phyloP scores from a whole-genome alignment of 805 yeast genomes.

The Sugiyamaella floridensis region DNA sequence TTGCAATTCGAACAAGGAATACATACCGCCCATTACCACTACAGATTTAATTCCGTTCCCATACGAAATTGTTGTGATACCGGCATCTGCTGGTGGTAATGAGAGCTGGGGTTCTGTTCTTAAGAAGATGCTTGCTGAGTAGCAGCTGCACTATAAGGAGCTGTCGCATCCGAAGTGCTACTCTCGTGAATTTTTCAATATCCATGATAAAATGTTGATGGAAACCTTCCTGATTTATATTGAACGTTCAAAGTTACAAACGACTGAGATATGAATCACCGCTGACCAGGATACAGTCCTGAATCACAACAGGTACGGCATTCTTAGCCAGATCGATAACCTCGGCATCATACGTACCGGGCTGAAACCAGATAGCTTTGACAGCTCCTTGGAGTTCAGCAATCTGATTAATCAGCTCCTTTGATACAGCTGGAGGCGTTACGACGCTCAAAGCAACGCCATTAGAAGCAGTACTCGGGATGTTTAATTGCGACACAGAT shows the following conservation, averaged over 20 bases:
- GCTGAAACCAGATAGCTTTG: constrained; percentile 74
- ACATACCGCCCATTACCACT: constrained; percentile 68
- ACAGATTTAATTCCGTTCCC: constrained; percentile 63
- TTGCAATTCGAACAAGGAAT: constrained; percentile 53
- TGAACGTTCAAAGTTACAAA: constrained; percentile 2
- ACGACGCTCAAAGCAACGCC: constrained; percentile 50
- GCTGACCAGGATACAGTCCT: constrained; percentile 61
- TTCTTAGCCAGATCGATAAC: constrained; percentile 30
- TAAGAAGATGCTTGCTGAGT: constrained; percentile 26
- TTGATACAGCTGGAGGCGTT: constrained; percentile 65
- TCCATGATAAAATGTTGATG: too few relatives aligned
- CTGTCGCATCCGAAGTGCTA: too few relatives aligned
- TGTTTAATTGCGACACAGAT: constrained; percentile 21
- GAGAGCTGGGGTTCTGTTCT: constrained; percentile 33
- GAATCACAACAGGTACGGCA: constrained; percentile 33
- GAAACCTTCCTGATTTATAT: too few relatives aligned
- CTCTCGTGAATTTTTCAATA: not conserved
- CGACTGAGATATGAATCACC: constrained; percentile 41
- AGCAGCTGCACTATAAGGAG: not conserved
- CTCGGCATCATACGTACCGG: constrained; percentile 60
- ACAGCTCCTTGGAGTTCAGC: constrained; percentile 30
- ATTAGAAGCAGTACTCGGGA: constrained; percentile 29
- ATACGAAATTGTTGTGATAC: constrained; percentile 35
- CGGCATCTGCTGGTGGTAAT: constrained; percentile 14
- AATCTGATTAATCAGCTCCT: constrained; percentile 38